Evolutionary conservation across 805 yeast species (phyloP).

Genomic region (Candida oleophila): DNA sequence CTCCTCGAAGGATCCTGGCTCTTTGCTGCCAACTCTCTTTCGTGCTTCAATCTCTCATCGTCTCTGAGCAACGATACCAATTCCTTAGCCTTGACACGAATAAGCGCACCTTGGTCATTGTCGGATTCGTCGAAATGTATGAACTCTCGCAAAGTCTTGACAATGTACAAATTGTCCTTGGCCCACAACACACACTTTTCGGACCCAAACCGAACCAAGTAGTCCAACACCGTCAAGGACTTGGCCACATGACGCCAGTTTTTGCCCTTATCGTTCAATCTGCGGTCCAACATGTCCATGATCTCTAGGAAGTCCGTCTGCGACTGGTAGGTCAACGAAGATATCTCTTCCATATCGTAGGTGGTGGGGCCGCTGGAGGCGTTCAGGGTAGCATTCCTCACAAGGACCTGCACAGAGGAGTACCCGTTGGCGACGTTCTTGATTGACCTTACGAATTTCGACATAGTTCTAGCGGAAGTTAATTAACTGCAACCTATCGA

Average conservation of each 20-base stretch:
- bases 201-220: constrained; percentile 78
- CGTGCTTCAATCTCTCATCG: constrained; percentile 75
- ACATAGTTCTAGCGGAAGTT: constrained; percentile 59
- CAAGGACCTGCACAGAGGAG: constrained; percentile 79
- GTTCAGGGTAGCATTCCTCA: constrained; percentile 89
- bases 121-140: constrained; percentile 76
- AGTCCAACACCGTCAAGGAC: constrained; percentile 85
- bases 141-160: constrained; percentile 89
- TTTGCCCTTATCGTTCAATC: constrained; percentile 93
- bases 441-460: constrained; percentile 78
- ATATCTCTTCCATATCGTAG: constrained; percentile 78
- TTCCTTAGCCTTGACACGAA: constrained; percentile 86
- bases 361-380: constrained; percentile 84
- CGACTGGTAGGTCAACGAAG: constrained; percentile 66
- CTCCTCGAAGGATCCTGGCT: constrained; percentile 7
- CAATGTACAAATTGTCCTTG: constrained; percentile 79
- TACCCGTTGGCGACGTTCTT: constrained; percentile 91
- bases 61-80: constrained; percentile 76
- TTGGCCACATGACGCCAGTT: constrained; percentile 97
- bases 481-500: too few relatives aligned
- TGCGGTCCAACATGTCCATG: constrained; percentile 90
- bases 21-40: constrained; percentile 48
- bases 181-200: constrained; percentile 92
- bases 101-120: constrained; percentile 83
- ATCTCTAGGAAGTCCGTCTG: constrained; percentile 77